These are phyloP conservation scores for Ophiorrhiza pumila DNA, from an alignment of 257 asterid species.

Conservation along the genomic window DNA sequence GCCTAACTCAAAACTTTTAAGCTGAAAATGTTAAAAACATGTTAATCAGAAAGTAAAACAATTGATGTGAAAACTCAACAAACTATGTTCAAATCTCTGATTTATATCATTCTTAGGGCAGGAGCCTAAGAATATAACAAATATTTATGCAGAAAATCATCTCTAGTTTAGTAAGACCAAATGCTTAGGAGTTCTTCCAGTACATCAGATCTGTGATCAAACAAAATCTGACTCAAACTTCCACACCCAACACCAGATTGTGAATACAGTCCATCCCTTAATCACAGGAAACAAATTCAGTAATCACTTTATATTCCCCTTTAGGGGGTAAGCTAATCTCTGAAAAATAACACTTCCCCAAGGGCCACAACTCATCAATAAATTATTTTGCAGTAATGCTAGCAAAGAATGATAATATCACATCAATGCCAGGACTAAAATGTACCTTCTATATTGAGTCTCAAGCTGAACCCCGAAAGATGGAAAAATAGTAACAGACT, in stretches of 20 bases:
- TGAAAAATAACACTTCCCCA: background rate
- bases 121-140: background rate
- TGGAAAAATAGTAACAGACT: constrained; percentile 72
- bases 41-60: background rate
- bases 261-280: background rate
- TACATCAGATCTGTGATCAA: background rate
- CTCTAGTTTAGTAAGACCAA: background rate
- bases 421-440: constrained; percentile 11
- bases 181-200: background rate
- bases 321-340: background rate
- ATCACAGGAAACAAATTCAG: background rate
- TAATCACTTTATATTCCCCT: background rate
- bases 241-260: background rate
- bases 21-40: background rate
- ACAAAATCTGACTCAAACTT: background rate
- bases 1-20: background rate
- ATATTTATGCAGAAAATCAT: background rate
- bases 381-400: background rate
- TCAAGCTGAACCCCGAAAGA: constrained; percentile 92
- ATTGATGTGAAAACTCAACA: background rate
- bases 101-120: background rate
- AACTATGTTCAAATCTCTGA: background rate
- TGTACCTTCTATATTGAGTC: constrained; percentile 72
- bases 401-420: constrained; percentile 1
- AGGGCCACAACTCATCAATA: background rate